These are phyloP conservation scores for Parafenestella ontariensis DNA, from an alignment of 2,329 filamentous ascomycete genomes.

Conservation along the genomic window DNA sequence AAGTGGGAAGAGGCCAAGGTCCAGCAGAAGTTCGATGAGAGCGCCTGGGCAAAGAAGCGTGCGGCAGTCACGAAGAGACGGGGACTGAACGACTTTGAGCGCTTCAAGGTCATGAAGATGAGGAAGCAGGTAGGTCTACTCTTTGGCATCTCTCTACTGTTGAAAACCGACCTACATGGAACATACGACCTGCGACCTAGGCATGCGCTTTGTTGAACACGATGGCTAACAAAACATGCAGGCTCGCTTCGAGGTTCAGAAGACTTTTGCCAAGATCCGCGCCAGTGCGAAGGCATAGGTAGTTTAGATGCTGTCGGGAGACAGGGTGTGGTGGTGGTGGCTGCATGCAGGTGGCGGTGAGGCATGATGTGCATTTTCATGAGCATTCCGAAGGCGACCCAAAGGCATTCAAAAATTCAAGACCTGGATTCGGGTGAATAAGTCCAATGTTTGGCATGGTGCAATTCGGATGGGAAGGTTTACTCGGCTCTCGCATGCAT, in stretches of 20 bases:
- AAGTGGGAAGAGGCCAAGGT: constrained; percentile 91
- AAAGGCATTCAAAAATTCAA: constrained; percentile 51
- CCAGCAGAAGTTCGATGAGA: constrained; percentile 91
- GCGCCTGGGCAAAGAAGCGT: constrained; percentile 93
- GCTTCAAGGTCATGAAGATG: constrained; percentile 99
- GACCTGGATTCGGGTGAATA: constrained; percentile 45
- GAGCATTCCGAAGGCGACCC: constrained; percentile 47
- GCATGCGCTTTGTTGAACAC: constrained; percentile 1
- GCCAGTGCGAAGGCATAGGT: constrained; percentile 50
- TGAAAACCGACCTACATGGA: neutral
- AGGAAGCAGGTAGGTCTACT: constrained; percentile 86
- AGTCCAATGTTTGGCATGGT: constrained; percentile 48
- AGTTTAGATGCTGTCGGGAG: constrained; percentile 36
- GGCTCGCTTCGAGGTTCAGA: constrained; percentile 94
- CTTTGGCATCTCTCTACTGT: neutral
- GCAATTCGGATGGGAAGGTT: constrained; percentile 51
- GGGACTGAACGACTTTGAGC: constrained; percentile 96
- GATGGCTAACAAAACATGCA: constrained; percentile 44
- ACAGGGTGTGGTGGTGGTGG: constrained; percentile 36
- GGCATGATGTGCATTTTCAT: constrained; percentile 48
- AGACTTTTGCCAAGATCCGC: constrained; percentile 87
- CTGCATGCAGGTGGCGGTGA: constrained; percentile 42
- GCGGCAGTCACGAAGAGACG: constrained; percentile 84
- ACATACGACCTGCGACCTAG: too few species aligned
- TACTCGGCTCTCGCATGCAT: constrained; percentile 50